Evolutionary conservation across 2,329 filamentous ascomycete species (phyloP), one percentile per base, ranked within the genome.

Genomic region (Pseudocercospora eumusae): DNA sequence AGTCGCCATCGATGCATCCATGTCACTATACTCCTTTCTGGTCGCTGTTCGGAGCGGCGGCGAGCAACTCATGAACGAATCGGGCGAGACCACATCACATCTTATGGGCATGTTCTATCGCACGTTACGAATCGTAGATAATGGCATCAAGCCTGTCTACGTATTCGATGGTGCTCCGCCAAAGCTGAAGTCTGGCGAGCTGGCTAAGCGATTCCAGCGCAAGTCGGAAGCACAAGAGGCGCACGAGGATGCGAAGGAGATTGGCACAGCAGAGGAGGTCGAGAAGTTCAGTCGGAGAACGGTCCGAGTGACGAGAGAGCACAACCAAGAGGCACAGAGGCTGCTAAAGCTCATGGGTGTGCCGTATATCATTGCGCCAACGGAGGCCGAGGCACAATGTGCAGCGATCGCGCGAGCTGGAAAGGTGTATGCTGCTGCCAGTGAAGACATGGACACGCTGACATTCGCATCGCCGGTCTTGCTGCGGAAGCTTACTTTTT

Each of bases 71-170:
- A 98, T 88, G 84, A 96, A 89, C 77, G 95, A 99, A 73, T 89
- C 88, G 57, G 95, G 95, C 73, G 92, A 98, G 77, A 99, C 95
- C 1, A 99, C 95, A 0, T 99, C 95, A 18, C 95, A 99, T 76
- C 82, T 99, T 15, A 98, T 99, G 93, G 95, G 95, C 74, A 93
- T 99, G 88, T 99, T 99, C 82, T 99, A 99, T 82, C 93, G 95
- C 71, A 99, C 95, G 2, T 84, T 99, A 6, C 92, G 95, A 71
- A 98, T 99, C 81, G 91, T 98, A 73, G 95, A 99, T 79, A 98
- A 97, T 72, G 95, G 95, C 61, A 98, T 99, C 81, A 99, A 99
- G 76, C 95, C 95, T 1, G 85, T 99, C 69, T 99, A 96, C 77
- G 93, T 99, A 61, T 99, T 99, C 75, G 95, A 99, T 71, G 95